A percentile compares a stretch with the other conserved stretches of the same genome.
Conservation (phyloP, 2,329 filamentous ascomycete genomes). For the Hypomyces perniciosus region DNA sequence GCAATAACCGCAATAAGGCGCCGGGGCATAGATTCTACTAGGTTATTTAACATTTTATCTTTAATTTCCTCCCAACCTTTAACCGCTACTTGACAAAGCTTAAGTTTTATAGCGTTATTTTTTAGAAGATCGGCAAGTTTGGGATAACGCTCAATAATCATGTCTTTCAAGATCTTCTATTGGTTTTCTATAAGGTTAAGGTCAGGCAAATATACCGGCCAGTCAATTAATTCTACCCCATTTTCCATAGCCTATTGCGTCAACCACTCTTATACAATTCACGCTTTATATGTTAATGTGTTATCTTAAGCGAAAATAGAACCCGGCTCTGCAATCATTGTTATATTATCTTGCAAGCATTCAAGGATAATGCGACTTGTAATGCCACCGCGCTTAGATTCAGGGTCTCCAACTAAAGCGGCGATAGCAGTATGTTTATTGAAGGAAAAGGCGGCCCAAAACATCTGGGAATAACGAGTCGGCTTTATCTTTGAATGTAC, state of each 20-base stretch:
- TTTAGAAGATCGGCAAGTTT: constrained; percentile 1
- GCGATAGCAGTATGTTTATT: background rate
- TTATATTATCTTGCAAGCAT: constrained; percentile 10
- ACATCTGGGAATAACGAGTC: constrained; percentile 9
- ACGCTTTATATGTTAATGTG: constrained; percentile 1
- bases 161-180: constrained; percentile 12
- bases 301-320: constrained; percentile 13
- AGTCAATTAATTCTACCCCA: constrained; percentile 1
- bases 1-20: background rate
- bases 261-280: constrained; percentile 8
- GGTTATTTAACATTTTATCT: constrained; percentile 7
- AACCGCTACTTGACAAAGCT: constrained; percentile 6
- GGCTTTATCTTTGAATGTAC: constrained; percentile 7
- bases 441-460: constrained; percentile 5
- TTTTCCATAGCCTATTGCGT: background rate
- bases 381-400: constrained; percentile 5
- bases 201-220: constrained; percentile 11
- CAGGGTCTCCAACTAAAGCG: constrained; percentile 5
- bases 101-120: background rate
- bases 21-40: constrained; percentile 3
- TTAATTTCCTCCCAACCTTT: constrained; percentile 6
- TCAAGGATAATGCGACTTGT: constrained; percentile 4
- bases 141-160: constrained; percentile 7
- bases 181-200: constrained; percentile 13
- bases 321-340: constrained; percentile 11